Percentiles rank a stretch among this genome's conserved stretches.
Conservation (phyloP, 345 rosid genomes). For the Brassica carinata region DNA sequence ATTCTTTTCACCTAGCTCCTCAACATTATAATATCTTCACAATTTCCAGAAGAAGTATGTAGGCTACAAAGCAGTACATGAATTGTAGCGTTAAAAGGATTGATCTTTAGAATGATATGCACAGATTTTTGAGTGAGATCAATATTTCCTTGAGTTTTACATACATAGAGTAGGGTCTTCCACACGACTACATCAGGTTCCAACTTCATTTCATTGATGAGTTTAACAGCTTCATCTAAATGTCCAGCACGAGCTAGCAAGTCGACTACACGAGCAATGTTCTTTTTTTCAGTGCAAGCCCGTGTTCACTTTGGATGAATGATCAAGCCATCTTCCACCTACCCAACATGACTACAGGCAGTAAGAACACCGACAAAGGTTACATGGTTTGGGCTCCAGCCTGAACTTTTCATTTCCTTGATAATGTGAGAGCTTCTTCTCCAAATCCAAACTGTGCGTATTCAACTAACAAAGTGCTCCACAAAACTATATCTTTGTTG, state of each 20-base stretch:
- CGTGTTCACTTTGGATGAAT: constrained; percentile 52
- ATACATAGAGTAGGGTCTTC: no score
- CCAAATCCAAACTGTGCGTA: constrained; percentile 75
- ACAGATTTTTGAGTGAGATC: no score
- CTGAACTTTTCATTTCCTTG: constrained; percentile 52
- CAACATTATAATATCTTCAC: no score
- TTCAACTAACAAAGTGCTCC: constrained; percentile 72
- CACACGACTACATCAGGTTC: no score
- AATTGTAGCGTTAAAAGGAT: no score
- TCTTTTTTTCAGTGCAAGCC: constrained; percentile 53
- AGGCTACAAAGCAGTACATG: no score
- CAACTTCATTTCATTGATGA: no score
- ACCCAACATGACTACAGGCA: constrained; percentile 76
- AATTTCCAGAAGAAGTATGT: no score
- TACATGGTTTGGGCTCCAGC: constrained; percentile 59
- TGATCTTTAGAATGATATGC: no score
- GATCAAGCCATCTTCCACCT: constrained; percentile 64
- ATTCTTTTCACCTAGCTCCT: no score
- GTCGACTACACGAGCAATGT: constrained; percentile 73
- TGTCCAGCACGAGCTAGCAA: constrained; percentile 20
- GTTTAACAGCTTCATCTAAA: no score
- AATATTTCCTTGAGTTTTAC: no score
- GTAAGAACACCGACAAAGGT: constrained; percentile 61
- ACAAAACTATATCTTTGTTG: constrained; percentile 63
- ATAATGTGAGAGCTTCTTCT: constrained; percentile 64